Conservation (phyloP, 2,329 filamentous ascomycete species). For the Xylaria sp. region DNA sequence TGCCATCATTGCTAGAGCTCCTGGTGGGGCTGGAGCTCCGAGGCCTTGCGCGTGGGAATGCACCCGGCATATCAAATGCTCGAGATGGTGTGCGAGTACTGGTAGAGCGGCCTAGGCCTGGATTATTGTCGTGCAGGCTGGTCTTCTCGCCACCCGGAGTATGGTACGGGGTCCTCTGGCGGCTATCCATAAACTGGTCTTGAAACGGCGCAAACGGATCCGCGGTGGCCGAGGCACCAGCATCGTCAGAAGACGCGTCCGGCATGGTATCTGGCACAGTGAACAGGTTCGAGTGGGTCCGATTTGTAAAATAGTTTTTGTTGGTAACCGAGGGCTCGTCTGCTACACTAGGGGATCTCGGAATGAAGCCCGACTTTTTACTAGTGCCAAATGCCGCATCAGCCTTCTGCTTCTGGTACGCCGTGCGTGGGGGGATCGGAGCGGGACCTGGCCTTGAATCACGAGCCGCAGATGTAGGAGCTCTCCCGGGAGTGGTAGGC, state of each 20-base stretch:
- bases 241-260: conserved; percentile 34
- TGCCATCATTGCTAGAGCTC: conserved; percentile 47
- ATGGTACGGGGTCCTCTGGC: conserved; percentile 69
- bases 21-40: conserved; percentile 48
- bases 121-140: conserved; percentile 63
- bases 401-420: conserved; percentile 64
- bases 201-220: conserved; percentile 63
- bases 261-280: conserved; percentile 43
- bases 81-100: conserved; percentile 57
- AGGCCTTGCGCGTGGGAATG: conserved; percentile 43
- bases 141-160: conserved; percentile 68
- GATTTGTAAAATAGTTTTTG: conserved; percentile 62
- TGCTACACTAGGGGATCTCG: conserved; percentile 59
- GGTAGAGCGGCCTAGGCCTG: conserved; percentile 57
- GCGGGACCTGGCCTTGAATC: conserved; percentile 44
- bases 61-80: conserved; percentile 42
- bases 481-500: conserved; percentile 45
- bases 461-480: conserved; percentile 46
- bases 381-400: conserved; percentile 65
- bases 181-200: conserved; percentile 58
- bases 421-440: conserved; percentile 60
- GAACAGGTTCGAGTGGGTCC: conserved; percentile 48
- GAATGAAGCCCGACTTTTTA: conserved; percentile 62
- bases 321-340: conserved; percentile 65
- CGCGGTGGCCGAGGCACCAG: conserved; percentile 46